phyloP scores from a whole-genome alignment of 108 stramenopile genomes.

The Skeletonema potamos region DNA sequence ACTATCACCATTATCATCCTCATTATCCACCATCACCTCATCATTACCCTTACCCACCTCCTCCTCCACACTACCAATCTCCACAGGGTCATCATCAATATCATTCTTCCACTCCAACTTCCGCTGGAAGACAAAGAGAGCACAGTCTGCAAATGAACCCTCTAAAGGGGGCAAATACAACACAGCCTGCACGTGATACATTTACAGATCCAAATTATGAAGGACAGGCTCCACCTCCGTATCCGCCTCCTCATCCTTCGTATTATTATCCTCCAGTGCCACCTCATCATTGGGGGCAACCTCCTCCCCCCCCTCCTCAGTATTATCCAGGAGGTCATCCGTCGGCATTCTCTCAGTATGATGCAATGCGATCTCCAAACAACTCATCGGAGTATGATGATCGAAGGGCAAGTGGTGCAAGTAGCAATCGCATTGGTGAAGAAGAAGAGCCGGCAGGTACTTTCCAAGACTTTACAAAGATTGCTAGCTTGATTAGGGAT shows the following conservation, averaged over 20 bases:
- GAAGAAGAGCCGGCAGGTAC: constrained; percentile 10
- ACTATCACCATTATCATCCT: neutral
- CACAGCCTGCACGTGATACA: constrained; percentile 9
- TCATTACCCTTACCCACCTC: neutral
- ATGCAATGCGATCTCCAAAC: neutral
- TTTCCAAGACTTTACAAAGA: constrained; percentile 40
- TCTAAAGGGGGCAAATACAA: constrained; percentile 7
- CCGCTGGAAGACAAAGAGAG: constrained; percentile 4
- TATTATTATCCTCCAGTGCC: neutral
- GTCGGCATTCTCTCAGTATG: constrained; percentile 34
- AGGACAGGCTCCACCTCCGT: constrained; percentile 1
- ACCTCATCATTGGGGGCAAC: constrained; percentile 11
- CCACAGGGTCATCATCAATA: neutral
- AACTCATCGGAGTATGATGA: neutral
- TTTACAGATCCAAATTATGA: constrained; percentile 5
- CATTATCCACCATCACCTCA: constrained; percentile 27
- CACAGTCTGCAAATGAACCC: constrained; percentile 25
- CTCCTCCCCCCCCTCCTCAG: constrained; percentile 14
- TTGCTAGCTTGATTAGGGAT: constrained; percentile 39
- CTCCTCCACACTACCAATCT: neutral
- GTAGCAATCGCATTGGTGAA: neutral
- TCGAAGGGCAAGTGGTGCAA: neutral
- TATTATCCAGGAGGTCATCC: constrained; percentile 12
- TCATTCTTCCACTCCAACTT: neutral
- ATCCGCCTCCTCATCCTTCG: constrained; percentile 17